Conservation (phyloP, 2,329 filamentous ascomycete species). For the Ceratocystis diversiconidia region DNA sequence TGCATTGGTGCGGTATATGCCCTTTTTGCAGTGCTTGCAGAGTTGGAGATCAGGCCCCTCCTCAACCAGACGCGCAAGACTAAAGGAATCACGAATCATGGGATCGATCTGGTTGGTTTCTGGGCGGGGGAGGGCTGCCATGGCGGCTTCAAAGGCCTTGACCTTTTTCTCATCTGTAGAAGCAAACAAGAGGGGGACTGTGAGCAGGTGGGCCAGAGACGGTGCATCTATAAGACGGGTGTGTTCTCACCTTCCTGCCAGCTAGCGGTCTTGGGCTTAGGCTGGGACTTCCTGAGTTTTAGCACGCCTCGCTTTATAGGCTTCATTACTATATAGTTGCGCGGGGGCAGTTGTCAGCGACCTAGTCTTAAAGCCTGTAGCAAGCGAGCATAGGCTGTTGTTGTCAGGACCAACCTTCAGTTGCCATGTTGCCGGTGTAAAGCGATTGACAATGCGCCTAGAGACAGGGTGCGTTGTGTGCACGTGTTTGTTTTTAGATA, state of each 20-base stretch:
- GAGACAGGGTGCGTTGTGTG: not conserved
- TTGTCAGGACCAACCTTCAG: not conserved
- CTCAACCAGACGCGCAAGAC: conserved; percentile 65
- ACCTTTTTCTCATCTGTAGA: conserved; percentile 40
- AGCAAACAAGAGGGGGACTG: conserved; percentile 25
- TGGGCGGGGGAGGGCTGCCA: conserved; percentile 37
- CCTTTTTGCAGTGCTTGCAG: conserved; percentile 92
- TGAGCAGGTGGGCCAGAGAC: not conserved
- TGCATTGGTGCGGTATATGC: conserved; percentile 59
- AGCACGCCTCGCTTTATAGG: conserved; percentile 29
- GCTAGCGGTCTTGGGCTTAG: conserved; percentile 43
- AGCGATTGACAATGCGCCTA: not conserved
- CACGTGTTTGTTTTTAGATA: not conserved
- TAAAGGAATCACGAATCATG: conserved; percentile 61
- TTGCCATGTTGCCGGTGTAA: not conserved
- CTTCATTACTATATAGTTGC: not conserved
- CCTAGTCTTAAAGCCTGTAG: not conserved
- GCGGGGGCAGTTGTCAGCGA: not conserved
- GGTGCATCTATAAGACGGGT: too few relatives aligned
- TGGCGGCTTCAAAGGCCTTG: conserved; percentile 31
- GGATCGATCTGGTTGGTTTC: conserved; percentile 59
- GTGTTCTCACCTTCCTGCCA: conserved; percentile 56
- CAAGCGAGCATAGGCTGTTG: not conserved
- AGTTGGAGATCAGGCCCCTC: conserved; percentile 65
- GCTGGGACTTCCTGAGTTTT: conserved; percentile 48